Conservation (phyloP, 2,329 filamentous ascomycete genomes). For the Colletotrichum plurivorum region DNA sequence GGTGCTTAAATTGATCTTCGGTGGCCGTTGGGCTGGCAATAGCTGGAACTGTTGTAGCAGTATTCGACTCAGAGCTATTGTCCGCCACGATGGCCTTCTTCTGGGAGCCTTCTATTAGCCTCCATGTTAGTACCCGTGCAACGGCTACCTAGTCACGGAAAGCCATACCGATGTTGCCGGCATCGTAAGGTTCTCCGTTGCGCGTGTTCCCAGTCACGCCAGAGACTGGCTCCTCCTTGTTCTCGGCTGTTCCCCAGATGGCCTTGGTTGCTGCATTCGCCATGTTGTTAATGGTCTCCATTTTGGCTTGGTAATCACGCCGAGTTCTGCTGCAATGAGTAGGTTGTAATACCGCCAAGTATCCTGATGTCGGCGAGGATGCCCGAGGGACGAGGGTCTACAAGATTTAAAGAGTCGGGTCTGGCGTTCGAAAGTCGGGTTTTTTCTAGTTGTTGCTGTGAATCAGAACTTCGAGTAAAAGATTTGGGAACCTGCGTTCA, state of each 20-base stretch:
- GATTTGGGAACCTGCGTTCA: no score
- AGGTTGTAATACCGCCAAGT: no score
- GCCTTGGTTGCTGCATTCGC: slow-evolving; percentile 57
- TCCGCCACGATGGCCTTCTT: slow-evolving; percentile 24
- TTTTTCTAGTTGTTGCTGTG: no score
- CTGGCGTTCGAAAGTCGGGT: no score
- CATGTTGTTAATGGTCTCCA: slow-evolving; percentile 76
- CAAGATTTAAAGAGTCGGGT: no score
- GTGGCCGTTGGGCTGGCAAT: neutral
- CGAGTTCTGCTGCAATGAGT: no score
- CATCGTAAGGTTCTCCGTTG: slow-evolving; percentile 81
- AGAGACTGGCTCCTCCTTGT: slow-evolving; percentile 76
- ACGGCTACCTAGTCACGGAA: neutral
- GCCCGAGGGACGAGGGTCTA: no score
- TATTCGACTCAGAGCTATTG: neutral
- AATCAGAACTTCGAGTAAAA: no score
- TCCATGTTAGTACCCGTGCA: slow-evolving; percentile 5
- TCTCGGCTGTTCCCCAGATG: slow-evolving; percentile 59
- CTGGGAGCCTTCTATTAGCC: slow-evolving; percentile 5
- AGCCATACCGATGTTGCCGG: slow-evolving; percentile 76
- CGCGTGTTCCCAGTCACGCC: slow-evolving; percentile 78
- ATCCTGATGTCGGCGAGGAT: no score
- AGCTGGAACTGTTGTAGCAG: neutral
- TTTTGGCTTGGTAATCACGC: slow-evolving; percentile 48
- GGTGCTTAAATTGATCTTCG: slow-evolving; percentile 6